Percentiles rank a stretch among this genome's conserved stretches.
These are phyloP conservation scores for Dicorynia guianensis DNA, from an alignment of 306 rosid species.

Conservation along the genomic window DNA sequence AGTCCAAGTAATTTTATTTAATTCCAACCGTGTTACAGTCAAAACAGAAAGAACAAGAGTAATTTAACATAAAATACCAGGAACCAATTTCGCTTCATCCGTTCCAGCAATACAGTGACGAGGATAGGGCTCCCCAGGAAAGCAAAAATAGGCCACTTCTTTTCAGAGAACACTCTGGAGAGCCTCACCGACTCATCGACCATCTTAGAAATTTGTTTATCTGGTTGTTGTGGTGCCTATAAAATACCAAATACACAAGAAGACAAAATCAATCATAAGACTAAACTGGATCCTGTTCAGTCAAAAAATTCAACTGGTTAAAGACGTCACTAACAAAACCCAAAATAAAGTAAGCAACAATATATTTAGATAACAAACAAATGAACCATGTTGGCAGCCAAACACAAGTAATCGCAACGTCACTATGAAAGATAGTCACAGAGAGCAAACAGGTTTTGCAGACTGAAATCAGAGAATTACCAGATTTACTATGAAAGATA, in stretches of 20 bases:
- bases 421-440: no score
- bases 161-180: slow-evolving; percentile 67
- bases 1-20: background rate
- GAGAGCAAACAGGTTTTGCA: no score
- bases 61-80: slow-evolving; percentile 54
- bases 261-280: background rate
- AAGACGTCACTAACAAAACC: background rate
- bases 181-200: slow-evolving; percentile 67
- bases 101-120: slow-evolving; percentile 85
- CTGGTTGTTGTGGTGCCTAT: slow-evolving; percentile 77
- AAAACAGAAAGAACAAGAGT: background rate
- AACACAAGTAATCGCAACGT: no score
- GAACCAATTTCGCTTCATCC: slow-evolving; percentile 74
- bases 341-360: no score
- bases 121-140: slow-evolving; percentile 88
- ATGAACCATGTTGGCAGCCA: no score
- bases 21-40: background rate
- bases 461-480: slow-evolving; percentile 42
- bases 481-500: slow-evolving; percentile 12
- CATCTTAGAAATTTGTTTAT: slow-evolving; percentile 69
- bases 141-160: slow-evolving; percentile 85
- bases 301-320: background rate
- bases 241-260: background rate
- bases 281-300: background rate
- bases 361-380: background rate